Conservation (phyloP, 176 grass and related monocot genomes). For the Triticum turgidum region DNA sequence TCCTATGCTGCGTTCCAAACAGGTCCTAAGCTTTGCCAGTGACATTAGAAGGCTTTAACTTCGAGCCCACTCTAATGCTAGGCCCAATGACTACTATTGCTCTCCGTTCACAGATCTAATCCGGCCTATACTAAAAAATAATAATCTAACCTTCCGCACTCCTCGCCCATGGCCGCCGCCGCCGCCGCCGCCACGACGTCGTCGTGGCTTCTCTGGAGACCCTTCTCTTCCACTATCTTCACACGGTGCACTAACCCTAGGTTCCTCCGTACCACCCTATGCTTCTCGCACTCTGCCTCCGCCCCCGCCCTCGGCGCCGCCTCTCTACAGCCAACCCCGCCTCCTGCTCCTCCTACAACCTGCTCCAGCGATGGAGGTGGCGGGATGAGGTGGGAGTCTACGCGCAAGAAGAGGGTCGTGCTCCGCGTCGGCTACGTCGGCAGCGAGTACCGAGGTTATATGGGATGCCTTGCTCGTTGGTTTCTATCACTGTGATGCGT, state of each 20-base stretch:
- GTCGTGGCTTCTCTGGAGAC: constrained; percentile 43
- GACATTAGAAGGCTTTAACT: background rate
- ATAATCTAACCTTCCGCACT: background rate
- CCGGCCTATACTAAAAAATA: background rate
- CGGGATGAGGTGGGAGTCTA: constrained; percentile 67
- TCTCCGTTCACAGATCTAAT: background rate
- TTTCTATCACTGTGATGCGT: background rate
- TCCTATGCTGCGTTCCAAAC: too few species aligned
- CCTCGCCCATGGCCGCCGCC: constrained; percentile 44
- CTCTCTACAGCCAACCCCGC: background rate
- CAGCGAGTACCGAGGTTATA: constrained; percentile 77
- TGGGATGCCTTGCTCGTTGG: background rate
- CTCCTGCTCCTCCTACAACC: constrained; percentile 3
- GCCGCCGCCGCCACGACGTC: background rate
- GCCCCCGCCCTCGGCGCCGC: background rate
- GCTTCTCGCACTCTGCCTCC: constrained; percentile 23
- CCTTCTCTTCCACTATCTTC: constrained; percentile 40
- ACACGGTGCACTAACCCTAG: constrained; percentile 20
- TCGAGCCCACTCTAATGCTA: too few species aligned
- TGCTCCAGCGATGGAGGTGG: constrained; percentile 5
- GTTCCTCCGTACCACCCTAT: constrained; percentile 26
- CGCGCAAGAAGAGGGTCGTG: constrained; percentile 87
- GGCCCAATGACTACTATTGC: background rate
- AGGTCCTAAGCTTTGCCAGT: background rate
- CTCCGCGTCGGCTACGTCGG: constrained; percentile 85